These are phyloP conservation scores for Mycena chlorophos DNA, from an alignment of 768 basidiomycete genomes.

Conservation along the genomic window DNA sequence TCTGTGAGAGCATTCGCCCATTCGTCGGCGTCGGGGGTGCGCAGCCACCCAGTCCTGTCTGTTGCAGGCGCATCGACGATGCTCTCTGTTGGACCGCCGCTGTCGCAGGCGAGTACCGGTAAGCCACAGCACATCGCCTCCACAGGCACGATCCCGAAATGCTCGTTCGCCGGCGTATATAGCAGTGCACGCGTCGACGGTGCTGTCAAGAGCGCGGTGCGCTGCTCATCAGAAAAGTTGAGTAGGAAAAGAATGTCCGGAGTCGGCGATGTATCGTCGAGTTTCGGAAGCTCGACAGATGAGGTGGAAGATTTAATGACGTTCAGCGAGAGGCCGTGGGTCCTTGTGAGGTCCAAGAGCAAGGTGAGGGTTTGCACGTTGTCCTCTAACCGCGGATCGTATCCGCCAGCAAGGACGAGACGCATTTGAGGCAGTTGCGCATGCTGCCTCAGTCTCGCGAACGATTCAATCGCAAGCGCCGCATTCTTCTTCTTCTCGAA, in stretches of 20 bases:
- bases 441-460: conserved; percentile 52
- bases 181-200: conserved; percentile 71
- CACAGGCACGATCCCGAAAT: conserved; percentile 95
- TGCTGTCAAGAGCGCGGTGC: conserved; percentile 74
- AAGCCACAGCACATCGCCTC: conserved; percentile 93
- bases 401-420: conserved; percentile 87
- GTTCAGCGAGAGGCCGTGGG: conserved; percentile 5
- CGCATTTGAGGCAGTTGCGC: conserved; percentile 44
- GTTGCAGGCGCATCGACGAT: conserved; percentile 41
- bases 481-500: conserved; percentile 96
- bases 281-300: conserved; percentile 37
- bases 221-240: conserved; percentile 85
- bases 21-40: conserved; percentile 53
- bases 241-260: conserved; percentile 85
- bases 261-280: conserved; percentile 36
- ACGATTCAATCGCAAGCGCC: conserved; percentile 77
- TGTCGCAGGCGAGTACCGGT: conserved; percentile 84
- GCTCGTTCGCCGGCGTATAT: conserved; percentile 94
- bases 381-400: conserved; percentile 84
- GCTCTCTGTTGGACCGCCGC: conserved; percentile 90
- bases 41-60: conserved; percentile 77
- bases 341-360: conserved; percentile 7
- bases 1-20: conserved; percentile 74
- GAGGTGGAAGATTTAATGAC: conserved; percentile 8
- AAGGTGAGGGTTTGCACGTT: conserved; percentile 66